Base-by-base conservation (phyloP, 2,329 filamentous ascomycete species). In the Colletotrichum brevisporum region DNA sequence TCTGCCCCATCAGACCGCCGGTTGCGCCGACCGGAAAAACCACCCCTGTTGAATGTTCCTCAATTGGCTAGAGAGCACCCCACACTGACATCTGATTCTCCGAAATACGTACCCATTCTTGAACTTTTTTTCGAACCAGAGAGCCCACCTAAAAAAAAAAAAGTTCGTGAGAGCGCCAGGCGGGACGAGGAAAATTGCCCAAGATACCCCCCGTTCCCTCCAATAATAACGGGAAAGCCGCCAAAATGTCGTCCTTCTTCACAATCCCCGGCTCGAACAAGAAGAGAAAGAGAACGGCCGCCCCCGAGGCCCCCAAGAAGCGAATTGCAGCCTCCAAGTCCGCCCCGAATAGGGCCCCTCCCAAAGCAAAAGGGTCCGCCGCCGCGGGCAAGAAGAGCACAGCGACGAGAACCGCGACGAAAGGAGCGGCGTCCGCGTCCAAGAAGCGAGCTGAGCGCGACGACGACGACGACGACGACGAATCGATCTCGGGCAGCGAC, bases 201-300 rank as follows among this genome's bases (percentile, higher is more conserved):
- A 67, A 50, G 63, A 71, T 63, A 58, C 61, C 57, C 56, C 45
- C 56, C 41, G 41, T 59, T 36, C 56, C 65, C 75, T 71, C 62
- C 48, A 59, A 71, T 24, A 2, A 52, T 18, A 48, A 45, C 53
- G 55, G 63, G 47, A 50, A 5, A 24, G 26, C 55, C 50, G 43
- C 56, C 74, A 84, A 73, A 73, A 97, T 97, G 95, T 97, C 95
- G 76, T 97, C 95, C 47, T 99, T 98, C 83, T 99, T 99, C 83
- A 97, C 95, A 59, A 85, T 92, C 47, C 94, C 96, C 6, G 92
- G 92, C 48, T 92, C 92, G 58, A 92, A 95, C 77, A 94, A 93
- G 84, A 98, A 98, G 87, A 88, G 96, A 75, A 98, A 98, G 86
- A 88, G 95, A 70, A 76, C 84, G 6, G 80, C 83, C 65, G 85